Evolutionary conservation across 306 rosid species (phyloP).

Genomic region (Vicia villosa): DNA sequence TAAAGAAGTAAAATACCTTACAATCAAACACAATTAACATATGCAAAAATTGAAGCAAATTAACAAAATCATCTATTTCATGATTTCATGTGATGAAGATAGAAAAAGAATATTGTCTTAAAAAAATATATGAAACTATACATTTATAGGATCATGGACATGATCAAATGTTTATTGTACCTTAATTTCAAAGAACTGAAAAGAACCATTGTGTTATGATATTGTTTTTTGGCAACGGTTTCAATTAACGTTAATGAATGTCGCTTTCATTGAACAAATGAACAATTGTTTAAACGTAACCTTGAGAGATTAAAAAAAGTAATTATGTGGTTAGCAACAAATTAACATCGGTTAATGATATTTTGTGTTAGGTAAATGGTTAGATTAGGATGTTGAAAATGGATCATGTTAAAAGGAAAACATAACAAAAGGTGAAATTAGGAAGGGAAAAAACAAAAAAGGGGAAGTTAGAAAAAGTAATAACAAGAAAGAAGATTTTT

Average conservation of each 20-base stretch:
- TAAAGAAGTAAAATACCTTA: conserved; percentile 9
- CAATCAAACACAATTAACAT: neutral
- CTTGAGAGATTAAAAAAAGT: neutral
- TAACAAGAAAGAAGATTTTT: neutral
- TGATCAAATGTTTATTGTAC: conserved; percentile 15
- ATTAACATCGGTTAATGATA: conserved; percentile 33
- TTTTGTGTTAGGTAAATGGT: conserved; percentile 40
- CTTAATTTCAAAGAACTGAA: conserved; percentile 36
- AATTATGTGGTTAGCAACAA: conserved; percentile 19
- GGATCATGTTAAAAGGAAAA: neutral
- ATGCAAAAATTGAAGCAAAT: neutral
- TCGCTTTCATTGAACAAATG: conserved; percentile 40
- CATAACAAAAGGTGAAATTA: neutral
- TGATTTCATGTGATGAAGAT: neutral
- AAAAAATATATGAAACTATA: neutral
- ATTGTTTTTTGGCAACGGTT: conserved; percentile 28
- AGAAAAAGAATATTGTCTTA: neutral
- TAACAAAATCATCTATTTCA: neutral
- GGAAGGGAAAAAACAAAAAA: neutral
- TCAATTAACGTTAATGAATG: conserved; percentile 40
- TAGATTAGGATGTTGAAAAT: conserved; percentile 40
- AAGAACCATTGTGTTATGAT: conserved; percentile 35
- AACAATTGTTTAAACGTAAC: conserved; percentile 39
- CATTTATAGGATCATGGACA: conserved; percentile 12
- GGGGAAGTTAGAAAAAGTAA: neutral